A percentile compares a stretch with the other conserved stretches of the same genome.
phyloP scores from a whole-genome alignment of 306 rosid genomes.

The Delonix regia region DNA sequence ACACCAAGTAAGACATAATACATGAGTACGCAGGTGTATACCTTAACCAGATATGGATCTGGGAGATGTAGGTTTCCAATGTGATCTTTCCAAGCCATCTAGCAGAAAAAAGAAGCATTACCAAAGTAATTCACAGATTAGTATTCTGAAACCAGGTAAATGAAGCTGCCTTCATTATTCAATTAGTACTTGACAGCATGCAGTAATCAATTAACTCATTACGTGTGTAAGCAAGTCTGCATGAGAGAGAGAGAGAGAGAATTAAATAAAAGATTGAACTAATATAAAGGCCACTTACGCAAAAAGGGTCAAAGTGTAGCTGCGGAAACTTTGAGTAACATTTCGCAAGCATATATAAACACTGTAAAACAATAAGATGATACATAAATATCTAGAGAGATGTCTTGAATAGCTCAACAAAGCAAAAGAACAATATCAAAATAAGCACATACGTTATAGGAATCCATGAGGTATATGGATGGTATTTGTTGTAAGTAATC shows the following conservation, averaged over 20 bases:
- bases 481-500: constrained; percentile 81
- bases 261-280: constrained; percentile 21
- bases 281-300: constrained; percentile 66
- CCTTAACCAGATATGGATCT: constrained; percentile 98
- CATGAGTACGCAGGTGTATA: constrained; percentile 28
- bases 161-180: constrained; percentile 16
- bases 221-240: neutral
- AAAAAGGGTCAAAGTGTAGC: constrained; percentile 76
- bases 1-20: neutral
- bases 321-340: constrained; percentile 79
- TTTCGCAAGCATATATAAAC: constrained; percentile 87
- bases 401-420: constrained; percentile 13
- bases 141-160: constrained; percentile 30
- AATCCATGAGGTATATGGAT: constrained; percentile 98
- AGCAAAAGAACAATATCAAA: constrained; percentile 23
- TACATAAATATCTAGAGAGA: constrained; percentile 32
- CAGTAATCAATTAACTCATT: constrained; percentile 15
- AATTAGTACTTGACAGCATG: constrained; percentile 18
- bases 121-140: constrained; percentile 19
- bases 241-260: neutral
- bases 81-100: constrained; percentile 99
- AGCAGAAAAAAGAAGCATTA: constrained; percentile 28
- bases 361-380: constrained; percentile 51
- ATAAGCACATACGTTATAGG: constrained; percentile 83
- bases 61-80: constrained; percentile 94